These are phyloP conservation scores for Garcia nutans DNA, from an alignment of 345 rosid species.

Conservation along the genomic window DNA sequence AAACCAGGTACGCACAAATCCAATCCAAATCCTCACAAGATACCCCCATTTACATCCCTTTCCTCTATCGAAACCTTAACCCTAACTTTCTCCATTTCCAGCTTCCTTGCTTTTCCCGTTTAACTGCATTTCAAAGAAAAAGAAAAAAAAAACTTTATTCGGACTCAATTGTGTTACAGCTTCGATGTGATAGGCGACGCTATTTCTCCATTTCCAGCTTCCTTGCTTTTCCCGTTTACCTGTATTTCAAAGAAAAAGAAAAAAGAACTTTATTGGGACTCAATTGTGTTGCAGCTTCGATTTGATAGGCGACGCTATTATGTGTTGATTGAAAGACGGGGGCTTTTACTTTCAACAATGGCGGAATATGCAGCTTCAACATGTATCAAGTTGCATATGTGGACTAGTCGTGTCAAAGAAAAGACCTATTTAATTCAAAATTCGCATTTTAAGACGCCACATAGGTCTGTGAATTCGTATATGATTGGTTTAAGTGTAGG, in stretches of 20 bases:
- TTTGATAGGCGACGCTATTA: constrained; percentile 17
- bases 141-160: too few species aligned
- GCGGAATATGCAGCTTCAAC: constrained; percentile 48
- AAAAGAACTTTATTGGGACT: too few species aligned
- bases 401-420: constrained; percentile 23
- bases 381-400: constrained; percentile 45
- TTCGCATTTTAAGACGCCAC: constrained; percentile 28
- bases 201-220: not conserved
- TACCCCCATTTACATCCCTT: not conserved
- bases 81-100: not conserved
- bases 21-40: constrained; percentile 13
- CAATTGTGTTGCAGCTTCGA: constrained; percentile 1
- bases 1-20: constrained; percentile 37
- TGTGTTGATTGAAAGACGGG: constrained; percentile 28
- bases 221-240: too few species aligned
- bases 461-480: constrained; percentile 28
- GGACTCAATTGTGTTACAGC: not conserved
- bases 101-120: too few species aligned
- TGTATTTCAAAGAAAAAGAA: not conserved
- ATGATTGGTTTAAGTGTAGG: not conserved
- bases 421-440: not conserved
- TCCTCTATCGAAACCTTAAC: not conserved
- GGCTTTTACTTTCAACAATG: constrained; percentile 33
- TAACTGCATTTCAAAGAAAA: not conserved
- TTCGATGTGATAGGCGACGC: too few species aligned